phyloP scores from a whole-genome alignment of 208 protist genomes.

The Leishmania guyanensis region DNA sequence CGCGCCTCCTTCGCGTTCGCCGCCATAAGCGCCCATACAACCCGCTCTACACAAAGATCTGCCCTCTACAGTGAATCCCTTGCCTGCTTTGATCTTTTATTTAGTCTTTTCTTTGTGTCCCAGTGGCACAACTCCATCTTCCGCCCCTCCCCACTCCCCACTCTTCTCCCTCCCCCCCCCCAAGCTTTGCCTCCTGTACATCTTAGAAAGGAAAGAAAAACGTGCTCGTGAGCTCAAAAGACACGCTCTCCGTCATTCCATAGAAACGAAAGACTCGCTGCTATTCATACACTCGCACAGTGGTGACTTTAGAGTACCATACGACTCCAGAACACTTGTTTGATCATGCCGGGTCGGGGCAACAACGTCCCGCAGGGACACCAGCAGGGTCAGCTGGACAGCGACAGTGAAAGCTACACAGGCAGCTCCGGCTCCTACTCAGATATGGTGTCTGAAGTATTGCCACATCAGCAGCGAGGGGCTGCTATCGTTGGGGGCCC shows the following conservation, averaged over 20 bases:
- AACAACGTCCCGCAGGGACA: slow-evolving; percentile 24
- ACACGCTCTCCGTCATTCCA: background rate
- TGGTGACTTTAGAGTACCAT: background rate
- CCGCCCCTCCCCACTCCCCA: too few species aligned
- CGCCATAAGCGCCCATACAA: background rate
- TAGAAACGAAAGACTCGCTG: background rate
- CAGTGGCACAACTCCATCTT: background rate
- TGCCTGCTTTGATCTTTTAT: background rate
- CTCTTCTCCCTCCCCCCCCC: too few species aligned
- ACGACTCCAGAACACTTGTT: background rate
- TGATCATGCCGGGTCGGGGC: slow-evolving; percentile 10
- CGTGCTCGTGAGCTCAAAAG: background rate
- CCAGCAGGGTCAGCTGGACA: background rate
- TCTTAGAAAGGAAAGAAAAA: background rate
- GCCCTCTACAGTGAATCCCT: background rate
- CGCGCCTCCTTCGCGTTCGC: background rate
- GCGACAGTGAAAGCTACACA: slow-evolving; percentile 32
- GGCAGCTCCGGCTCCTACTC: slow-evolving; percentile 20
- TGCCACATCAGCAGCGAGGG: background rate
- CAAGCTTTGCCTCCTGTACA: too few species aligned
- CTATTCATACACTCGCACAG: background rate
- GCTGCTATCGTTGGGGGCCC: background rate
- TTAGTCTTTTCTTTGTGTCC: background rate
- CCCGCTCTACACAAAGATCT: background rate
- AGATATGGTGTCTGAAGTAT: slow-evolving; percentile 9